Base-by-base conservation (phyloP, 2,329 filamentous ascomycete species). In the Alternaria sp. region DNA sequence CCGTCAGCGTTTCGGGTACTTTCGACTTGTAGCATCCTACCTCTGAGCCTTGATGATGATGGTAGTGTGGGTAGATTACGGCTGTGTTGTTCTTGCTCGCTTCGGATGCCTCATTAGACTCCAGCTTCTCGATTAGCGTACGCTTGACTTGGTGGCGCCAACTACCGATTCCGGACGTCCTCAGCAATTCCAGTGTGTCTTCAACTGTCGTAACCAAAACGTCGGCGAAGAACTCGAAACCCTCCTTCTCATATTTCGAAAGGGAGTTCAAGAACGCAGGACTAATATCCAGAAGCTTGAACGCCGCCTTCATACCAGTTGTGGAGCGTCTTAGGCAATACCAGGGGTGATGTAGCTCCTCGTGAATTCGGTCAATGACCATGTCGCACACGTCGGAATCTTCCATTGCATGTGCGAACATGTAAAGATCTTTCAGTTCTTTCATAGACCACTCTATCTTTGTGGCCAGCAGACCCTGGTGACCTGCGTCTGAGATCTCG, bases 401-500 rank as follows among this genome's bases (percentile, higher is more conserved):
- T 32, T 20, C 51, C 22, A 43, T 39, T 5, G 36, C 22, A 20
- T 42, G 38, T 12, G 57, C 28, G 39, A 60, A 51, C 18, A 24
- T 30, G 22, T 60, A 60, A 5, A 56, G 39, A 20, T 51, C 46
- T 44, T 44, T 12, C 8, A 60, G 16, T n/a, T 60, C 20, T 4
- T 28, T 12, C 9, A 56, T 55, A 4, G 26, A 46, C 52, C 57
- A 56, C 9, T 60, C 41, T 20, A 55, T 56, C 22, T 38, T 18
- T 30, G 28, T 51, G 6, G 44, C 12, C 16, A 11, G 24, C 0
- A 49, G 14, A 9, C 4, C 22, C 16, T 6, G 32, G 8, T 32
- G 28, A 26, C 43, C 57, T n/a, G 24, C 36, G 14, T 46, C 14
- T 7, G 30, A n/a, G 9, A 59, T 28, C 24, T 51, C 52, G 5